These are phyloP conservation scores for Agrocybe chaxingu DNA, from an alignment of 768 basidiomycete genomes.

Conservation along the genomic window DNA sequence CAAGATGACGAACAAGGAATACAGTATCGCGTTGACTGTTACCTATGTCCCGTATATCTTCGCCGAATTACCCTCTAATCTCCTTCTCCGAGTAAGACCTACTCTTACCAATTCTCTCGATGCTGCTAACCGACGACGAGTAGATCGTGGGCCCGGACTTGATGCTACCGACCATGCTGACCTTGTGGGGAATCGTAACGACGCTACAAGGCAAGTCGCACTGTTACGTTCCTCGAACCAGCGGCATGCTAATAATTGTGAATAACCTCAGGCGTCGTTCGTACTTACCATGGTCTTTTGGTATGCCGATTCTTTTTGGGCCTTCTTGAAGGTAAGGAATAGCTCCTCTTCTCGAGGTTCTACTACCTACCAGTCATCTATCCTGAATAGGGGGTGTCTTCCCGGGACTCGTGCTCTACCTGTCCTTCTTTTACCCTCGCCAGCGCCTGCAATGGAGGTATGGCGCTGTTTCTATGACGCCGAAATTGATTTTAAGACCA, in stretches of 20 bases:
- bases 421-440: constrained; percentile 56
- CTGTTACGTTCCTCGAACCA: neutral
- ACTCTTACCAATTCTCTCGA: constrained; percentile 2
- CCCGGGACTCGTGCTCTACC: constrained; percentile 54
- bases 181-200: constrained; percentile 66
- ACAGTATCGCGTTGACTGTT: constrained; percentile 47
- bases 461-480: constrained; percentile 8
- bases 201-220: constrained; percentile 51
- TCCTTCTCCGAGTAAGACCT: constrained; percentile 46
- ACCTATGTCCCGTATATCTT: constrained; percentile 53
- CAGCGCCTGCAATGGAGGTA: constrained; percentile 46
- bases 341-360: neutral
- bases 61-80: constrained; percentile 60
- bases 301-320: constrained; percentile 51
- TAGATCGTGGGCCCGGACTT: constrained; percentile 54
- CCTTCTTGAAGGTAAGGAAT: constrained; percentile 39
- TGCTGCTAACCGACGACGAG: neutral
- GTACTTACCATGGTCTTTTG: constrained; percentile 39
- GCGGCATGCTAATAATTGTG: neutral
- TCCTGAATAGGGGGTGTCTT: constrained; percentile 47
- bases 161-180: constrained; percentile 58
- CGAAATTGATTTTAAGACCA: constrained; percentile 13
- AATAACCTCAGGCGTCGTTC: constrained; percentile 39
- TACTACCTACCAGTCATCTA: neutral
- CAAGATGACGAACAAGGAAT: constrained; percentile 44